Evolutionary conservation across 352 stramenopile species (phyloP).

Genomic region (Phytophthora constricta): DNA sequence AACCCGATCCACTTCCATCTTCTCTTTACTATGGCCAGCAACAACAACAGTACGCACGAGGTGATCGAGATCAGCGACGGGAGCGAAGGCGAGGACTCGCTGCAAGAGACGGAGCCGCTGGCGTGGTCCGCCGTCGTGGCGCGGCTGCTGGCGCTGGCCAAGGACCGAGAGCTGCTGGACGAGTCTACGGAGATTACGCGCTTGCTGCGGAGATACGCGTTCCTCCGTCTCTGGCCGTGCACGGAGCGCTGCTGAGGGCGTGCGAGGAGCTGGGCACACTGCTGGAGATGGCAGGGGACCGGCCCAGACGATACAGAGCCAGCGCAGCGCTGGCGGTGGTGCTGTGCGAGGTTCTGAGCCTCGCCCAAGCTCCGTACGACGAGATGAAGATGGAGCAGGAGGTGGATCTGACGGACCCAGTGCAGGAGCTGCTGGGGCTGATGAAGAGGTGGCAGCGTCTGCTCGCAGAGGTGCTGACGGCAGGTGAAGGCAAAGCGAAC

Average conservation of each 20-base stretch:
- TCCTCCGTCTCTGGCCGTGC: neutral
- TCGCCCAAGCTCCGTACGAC: conserved; percentile 4
- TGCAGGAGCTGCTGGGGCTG: conserved; percentile 1
- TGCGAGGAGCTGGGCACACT: conserved; percentile 22
- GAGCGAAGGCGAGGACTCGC: neutral
- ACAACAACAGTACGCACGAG: too few relatives aligned
- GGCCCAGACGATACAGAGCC: conserved; percentile 3
- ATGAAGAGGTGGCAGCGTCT: conserved; percentile 26
- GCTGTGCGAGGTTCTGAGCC: conserved; percentile 36
- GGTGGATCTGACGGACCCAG: too few relatives aligned
- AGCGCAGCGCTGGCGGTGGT: conserved; percentile 22
- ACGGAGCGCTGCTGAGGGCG: neutral
- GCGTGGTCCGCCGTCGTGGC: conserved; percentile 19
- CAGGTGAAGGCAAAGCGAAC: neutral
- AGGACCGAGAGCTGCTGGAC: conserved; percentile 21
- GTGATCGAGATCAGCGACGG: conserved; percentile 38
- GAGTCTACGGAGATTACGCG: neutral
- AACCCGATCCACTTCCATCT: neutral
- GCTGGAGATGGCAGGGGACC: conserved; percentile 6
- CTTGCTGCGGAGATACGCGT: conserved; percentile 19
- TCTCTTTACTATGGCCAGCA: too few relatives aligned
- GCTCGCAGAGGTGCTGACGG: conserved; percentile 2
- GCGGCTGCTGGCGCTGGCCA: conserved; percentile 22
- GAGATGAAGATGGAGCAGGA: neutral
- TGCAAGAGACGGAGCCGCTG: neutral